Conservation (phyloP, 2,329 filamentous ascomycete species). For the Xylariaceae sp. region DNA sequence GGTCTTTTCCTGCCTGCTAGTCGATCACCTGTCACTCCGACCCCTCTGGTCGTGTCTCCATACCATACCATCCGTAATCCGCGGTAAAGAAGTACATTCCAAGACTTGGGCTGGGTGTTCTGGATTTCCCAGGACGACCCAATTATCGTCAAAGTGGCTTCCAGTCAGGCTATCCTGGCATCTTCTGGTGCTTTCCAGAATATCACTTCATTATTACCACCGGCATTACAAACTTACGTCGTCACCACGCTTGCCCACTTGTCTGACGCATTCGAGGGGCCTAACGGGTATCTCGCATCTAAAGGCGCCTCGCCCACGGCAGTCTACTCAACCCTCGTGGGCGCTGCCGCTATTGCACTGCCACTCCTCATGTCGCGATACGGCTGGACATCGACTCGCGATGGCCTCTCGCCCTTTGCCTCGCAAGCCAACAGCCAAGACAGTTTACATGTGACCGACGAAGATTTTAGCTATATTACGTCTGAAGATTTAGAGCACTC, state of each 20-base stretch:
- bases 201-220: slow-evolving; percentile 57
- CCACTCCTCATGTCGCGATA: slow-evolving; percentile 62
- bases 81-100: slow-evolving; percentile 30
- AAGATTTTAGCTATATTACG: slow-evolving; percentile 85
- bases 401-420: slow-evolving; percentile 57
- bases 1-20: slow-evolving; percentile 26
- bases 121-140: slow-evolving; percentile 45
- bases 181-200: slow-evolving; percentile 68
- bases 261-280: slow-evolving; percentile 53
- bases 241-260: slow-evolving; percentile 58
- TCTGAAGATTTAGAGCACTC: slow-evolving; percentile 68
- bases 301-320: slow-evolving; percentile 57
- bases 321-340: slow-evolving; percentile 57
- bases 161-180: slow-evolving; percentile 62
- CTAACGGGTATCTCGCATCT: slow-evolving; percentile 58
- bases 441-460: slow-evolving; percentile 70
- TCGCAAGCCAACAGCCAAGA: slow-evolving; percentile 51
- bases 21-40: slow-evolving; percentile 25
- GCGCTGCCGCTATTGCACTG: slow-evolving; percentile 54
- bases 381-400: slow-evolving; percentile 54
- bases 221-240: slow-evolving; percentile 58
- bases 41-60: slow-evolving; percentile 25
- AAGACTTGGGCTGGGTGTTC: slow-evolving; percentile 42
- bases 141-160: slow-evolving; percentile 65
- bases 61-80: slow-evolving; percentile 30